Conservation (phyloP, 1,284 basidiomycete genomes). For the Papiliotrema terrestris region DNA sequence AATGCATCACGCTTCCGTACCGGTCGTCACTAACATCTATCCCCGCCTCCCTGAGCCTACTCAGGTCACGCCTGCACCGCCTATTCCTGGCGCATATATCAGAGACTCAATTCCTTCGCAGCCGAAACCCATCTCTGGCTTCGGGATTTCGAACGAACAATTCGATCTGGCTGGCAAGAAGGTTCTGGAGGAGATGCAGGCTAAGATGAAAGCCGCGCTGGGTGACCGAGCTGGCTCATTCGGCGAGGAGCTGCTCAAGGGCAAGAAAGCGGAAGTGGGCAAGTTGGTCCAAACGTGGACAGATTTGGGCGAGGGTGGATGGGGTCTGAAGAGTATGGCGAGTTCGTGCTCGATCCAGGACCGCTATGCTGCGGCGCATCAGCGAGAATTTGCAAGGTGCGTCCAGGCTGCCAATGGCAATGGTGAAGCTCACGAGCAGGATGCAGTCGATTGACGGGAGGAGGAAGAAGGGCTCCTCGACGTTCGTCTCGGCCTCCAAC, state of each 20-base stretch:
- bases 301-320: slow-evolving; percentile 30
- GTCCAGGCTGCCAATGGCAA: slow-evolving; percentile 2
- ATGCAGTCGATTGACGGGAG: slow-evolving; percentile 25
- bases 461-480: background rate
- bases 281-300: slow-evolving; percentile 32
- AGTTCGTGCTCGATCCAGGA: slow-evolving; percentile 11
- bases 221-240: slow-evolving; percentile 5
- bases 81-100: slow-evolving; percentile 6
- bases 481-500: no score
- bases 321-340: slow-evolving; percentile 22
- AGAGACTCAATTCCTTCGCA: slow-evolving; percentile 5
- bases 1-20: slow-evolving; percentile 7
- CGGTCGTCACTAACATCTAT: slow-evolving; percentile 26
- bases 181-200: slow-evolving; percentile 41
- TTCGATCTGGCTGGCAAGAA: slow-evolving; percentile 36
- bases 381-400: slow-evolving; percentile 42
- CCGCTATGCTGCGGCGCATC: slow-evolving; percentile 38
- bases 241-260: slow-evolving; percentile 39
- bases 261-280: slow-evolving; percentile 34
- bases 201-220: slow-evolving; percentile 18
- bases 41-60: slow-evolving; percentile 25
- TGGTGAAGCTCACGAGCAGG: slow-evolving; percentile 11
- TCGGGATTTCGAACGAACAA: slow-evolving; percentile 23
- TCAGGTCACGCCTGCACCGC: slow-evolving; percentile 7
- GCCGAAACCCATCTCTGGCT: slow-evolving; percentile 28